Evolutionary conservation across 441 rosid species (phyloP).

Genomic region (Arabidopsis hybrid): DNA sequence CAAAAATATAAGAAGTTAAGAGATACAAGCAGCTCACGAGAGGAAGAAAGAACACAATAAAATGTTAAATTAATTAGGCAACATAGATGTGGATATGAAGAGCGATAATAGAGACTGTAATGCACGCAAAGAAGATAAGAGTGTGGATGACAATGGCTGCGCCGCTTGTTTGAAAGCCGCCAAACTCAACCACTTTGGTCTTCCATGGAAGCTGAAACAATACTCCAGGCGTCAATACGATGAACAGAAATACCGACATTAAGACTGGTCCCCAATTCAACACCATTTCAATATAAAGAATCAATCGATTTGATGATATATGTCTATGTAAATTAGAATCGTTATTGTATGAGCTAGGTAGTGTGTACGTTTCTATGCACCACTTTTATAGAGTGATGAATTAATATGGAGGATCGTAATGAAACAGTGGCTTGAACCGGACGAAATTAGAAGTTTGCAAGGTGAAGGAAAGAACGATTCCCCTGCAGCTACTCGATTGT

Average conservation of each 20-base stretch:
- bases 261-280: constrained; percentile 76
- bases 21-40: background rate
- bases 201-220: constrained; percentile 77
- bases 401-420: constrained; percentile 11
- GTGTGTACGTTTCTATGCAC: constrained; percentile 3
- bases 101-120: constrained; percentile 70
- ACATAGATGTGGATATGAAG: constrained; percentile 63
- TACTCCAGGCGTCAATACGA: constrained; percentile 69
- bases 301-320: background rate
- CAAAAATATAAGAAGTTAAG: background rate
- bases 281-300: constrained; percentile 35
- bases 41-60: background rate
- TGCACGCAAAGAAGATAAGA: constrained; percentile 67
- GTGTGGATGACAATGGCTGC: constrained; percentile 70
- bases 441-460: constrained; percentile 19
- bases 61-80: constrained; percentile 42
- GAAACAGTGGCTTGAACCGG: constrained; percentile 32
- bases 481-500: constrained; percentile 35
- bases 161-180: constrained; percentile 68
- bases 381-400: constrained; percentile 29
- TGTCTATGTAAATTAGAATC: background rate
- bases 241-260: constrained; percentile 63
- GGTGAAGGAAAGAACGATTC: constrained; percentile 38
- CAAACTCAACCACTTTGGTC: constrained; percentile 61
- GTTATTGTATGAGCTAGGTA: background rate